Conservation (phyloP, 2,329 filamentous ascomycete genomes). For the Aspergillus texensis region DNA sequence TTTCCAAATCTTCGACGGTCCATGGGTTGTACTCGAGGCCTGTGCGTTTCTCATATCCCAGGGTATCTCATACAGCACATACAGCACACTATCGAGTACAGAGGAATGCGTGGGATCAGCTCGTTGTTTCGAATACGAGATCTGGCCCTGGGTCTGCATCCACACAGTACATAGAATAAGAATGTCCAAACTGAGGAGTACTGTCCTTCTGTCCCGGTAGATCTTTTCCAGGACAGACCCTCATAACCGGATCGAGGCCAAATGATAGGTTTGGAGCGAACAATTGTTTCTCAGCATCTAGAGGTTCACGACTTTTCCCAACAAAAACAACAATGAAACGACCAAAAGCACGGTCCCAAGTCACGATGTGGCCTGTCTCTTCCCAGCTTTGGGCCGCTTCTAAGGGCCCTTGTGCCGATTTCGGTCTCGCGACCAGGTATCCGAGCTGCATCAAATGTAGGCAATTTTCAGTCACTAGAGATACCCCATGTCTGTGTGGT, state of each 20-base stretch:
- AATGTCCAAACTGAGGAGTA: conserved; percentile 4
- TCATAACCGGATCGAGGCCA: conserved; percentile 15
- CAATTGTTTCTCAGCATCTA: background rate
- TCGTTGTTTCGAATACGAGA: conserved; percentile 12
- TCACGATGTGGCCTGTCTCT: conserved; percentile 39
- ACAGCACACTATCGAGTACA: background rate
- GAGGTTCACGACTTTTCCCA: conserved; percentile 22
- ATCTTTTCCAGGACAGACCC: conserved; percentile 8
- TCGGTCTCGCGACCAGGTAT: conserved; percentile 30
- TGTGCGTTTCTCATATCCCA: background rate
- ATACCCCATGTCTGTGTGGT: conserved; percentile 23
- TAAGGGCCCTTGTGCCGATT: background rate
- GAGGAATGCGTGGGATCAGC: background rate
- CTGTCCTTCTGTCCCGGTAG: background rate
- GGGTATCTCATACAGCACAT: background rate
- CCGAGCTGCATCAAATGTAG: conserved; percentile 43
- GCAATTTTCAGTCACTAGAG: conserved; percentile 21
- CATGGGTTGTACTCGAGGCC: background rate
- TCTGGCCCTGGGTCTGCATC: conserved; percentile 30
- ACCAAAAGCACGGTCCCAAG: conserved; percentile 37
- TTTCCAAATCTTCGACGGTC: background rate
- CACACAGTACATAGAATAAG: conserved; percentile 23
- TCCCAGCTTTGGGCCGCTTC: conserved; percentile 26
- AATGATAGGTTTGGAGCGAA: conserved; percentile 1
- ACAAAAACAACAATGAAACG: conserved; percentile 35